Evolutionary conservation across 2,329 filamentous ascomycete species (phyloP).

Genomic region (Rosellinia necatrix): DNA sequence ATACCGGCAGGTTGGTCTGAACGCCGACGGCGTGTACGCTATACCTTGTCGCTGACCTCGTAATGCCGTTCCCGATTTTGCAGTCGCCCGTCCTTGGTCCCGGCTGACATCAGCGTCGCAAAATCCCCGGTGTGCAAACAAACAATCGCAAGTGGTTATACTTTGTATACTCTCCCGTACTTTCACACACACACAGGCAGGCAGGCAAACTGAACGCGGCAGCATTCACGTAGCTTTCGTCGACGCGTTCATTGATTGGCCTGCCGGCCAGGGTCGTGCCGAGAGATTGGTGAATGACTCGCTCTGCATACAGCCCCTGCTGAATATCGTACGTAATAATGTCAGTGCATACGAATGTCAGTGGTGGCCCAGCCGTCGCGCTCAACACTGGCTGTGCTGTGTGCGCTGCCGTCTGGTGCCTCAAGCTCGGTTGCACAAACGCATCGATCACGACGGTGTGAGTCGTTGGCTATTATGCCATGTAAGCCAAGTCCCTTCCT

Average conservation of each 20-base stretch:
- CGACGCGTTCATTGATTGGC: constrained; percentile 20
- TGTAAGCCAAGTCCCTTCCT: constrained; percentile 18
- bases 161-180: too few species aligned
- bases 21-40: background rate
- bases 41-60: background rate
- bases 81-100: constrained; percentile 9
- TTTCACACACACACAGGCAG: background rate
- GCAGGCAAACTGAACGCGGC: too few species aligned
- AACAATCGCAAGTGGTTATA: background rate
- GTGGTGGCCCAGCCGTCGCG: constrained; percentile 24
- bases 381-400: constrained; percentile 18
- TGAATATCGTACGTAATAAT: constrained; percentile 29
- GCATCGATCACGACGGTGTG: constrained; percentile 7
- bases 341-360: constrained; percentile 25
- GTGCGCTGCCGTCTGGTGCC: constrained; percentile 4
- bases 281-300: constrained; percentile 31
- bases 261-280: constrained; percentile 27
- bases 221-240: background rate
- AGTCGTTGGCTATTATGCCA: constrained; percentile 5
- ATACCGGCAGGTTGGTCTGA: background rate
- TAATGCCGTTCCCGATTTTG: constrained; percentile 9
- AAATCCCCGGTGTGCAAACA: constrained; percentile 7
- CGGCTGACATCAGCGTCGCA: constrained; percentile 18
- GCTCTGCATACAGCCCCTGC: constrained; percentile 29
- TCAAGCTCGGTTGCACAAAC: constrained; percentile 15